A percentile compares a stretch with the other conserved stretches of the same genome.
Conservation (phyloP, 805 yeast genomes). For the Candida berthetii region DNA sequence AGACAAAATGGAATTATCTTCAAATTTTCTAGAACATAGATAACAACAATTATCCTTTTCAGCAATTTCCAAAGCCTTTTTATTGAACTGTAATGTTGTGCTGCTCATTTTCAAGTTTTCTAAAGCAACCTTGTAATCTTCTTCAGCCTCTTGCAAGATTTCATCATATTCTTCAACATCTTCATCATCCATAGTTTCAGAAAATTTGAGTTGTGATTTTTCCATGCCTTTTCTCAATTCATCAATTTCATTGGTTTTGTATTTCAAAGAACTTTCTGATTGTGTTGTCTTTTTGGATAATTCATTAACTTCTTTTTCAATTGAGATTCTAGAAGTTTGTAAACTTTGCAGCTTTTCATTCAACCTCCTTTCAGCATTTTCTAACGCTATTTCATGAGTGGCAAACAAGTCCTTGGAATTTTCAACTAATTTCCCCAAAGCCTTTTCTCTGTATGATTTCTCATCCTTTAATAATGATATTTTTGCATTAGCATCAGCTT, state of each 20-base stretch:
- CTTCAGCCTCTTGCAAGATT: conserved; percentile 49
- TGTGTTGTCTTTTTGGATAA: conserved; percentile 13
- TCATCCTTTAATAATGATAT: conserved; percentile 39
- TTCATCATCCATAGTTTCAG: conserved; percentile 21
- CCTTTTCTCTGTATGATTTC: conserved; percentile 21
- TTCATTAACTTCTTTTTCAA: conserved; percentile 5
- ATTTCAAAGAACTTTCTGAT: conserved; percentile 12
- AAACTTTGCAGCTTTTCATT: conserved; percentile 4
- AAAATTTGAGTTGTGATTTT: conserved; percentile 6
- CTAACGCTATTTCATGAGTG: conserved; percentile 7
- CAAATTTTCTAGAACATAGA: conserved; percentile 67
- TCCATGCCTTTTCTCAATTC: conserved; percentile 6
- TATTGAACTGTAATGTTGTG: conserved; percentile 65
- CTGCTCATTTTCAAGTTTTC: conserved; percentile 64
- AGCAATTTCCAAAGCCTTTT: conserved; percentile 63
- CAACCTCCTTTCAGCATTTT: conserved; percentile 9
- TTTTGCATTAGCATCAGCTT: conserved; percentile 53
- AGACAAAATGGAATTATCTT: conserved; percentile 23
- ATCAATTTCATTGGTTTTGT: conserved; percentile 3
- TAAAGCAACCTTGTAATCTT: conserved; percentile 51
- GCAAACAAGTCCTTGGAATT: conserved; percentile 19
- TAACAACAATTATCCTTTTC: conserved; percentile 52
- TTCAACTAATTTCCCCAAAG: conserved; percentile 22
- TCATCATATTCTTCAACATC: conserved; percentile 45
- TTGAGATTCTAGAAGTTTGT: background rate